Evolutionary conservation across 148 eudicot genomes (phyloP).

Genomic region (Simmondsia chinensis): DNA sequence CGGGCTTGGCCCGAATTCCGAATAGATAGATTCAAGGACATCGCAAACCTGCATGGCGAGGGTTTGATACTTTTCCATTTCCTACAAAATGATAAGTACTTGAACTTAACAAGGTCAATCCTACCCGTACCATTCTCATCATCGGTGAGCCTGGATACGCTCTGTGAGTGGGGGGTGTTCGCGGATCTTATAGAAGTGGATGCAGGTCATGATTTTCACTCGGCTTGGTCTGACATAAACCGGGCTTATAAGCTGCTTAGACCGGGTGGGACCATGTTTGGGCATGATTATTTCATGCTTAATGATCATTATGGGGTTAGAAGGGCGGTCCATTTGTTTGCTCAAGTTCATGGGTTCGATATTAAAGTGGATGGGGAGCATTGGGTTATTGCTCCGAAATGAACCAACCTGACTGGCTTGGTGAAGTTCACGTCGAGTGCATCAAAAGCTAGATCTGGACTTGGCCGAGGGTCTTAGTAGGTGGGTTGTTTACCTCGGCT

Average conservation of each 20-base stretch:
- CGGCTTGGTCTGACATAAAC: slow-evolving; percentile 72
- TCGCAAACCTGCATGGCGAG: slow-evolving; percentile 47
- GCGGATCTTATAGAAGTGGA: slow-evolving; percentile 64
- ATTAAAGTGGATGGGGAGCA: slow-evolving; percentile 47
- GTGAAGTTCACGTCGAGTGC: too few species aligned
- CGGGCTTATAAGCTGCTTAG: slow-evolving; percentile 45
- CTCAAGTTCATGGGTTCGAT: slow-evolving; percentile 35
- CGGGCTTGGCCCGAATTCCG: slow-evolving; percentile 64
- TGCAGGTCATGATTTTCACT: slow-evolving; percentile 71
- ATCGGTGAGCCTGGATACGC: slow-evolving; percentile 27
- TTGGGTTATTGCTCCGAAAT: slow-evolving; percentile 33
- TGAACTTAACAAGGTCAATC: slow-evolving; percentile 23
- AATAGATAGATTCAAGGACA: slow-evolving; percentile 6
- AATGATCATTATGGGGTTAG: slow-evolving; percentile 53
- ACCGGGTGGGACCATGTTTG: slow-evolving; percentile 70
- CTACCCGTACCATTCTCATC: slow-evolving; percentile 47
- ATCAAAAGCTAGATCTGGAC: too few species aligned
- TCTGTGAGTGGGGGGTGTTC: slow-evolving; percentile 61
- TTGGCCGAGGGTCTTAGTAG: too few species aligned
- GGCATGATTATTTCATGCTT: slow-evolving; percentile 47
- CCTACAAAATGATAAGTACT: slow-evolving; percentile 47
- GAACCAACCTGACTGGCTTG: too few species aligned
- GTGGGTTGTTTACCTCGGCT: too few species aligned
- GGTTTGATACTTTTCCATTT: slow-evolving; percentile 42
- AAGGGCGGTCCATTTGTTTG: slow-evolving; percentile 66